A percentile compares a stretch with the other conserved stretches of the same genome.
Evolutionary conservation across 805 yeast species (phyloP).

Genomic region (Wickerhamiella australiensis): DNA sequence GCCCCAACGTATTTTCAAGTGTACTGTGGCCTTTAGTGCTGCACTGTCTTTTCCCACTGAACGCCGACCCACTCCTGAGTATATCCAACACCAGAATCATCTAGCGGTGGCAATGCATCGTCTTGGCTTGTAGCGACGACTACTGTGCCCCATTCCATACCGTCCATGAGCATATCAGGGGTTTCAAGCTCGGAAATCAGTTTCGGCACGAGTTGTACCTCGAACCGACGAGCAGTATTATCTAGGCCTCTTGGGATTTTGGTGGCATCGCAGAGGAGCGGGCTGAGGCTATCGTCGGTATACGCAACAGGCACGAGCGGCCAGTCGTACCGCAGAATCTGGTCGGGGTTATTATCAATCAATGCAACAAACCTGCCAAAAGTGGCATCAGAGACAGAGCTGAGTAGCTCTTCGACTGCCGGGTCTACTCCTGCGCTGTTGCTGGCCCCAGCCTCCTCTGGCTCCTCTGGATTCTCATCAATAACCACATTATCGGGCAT

Average conservation of each 20-base stretch:
- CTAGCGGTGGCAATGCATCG: constrained; percentile 46
- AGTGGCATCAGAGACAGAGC: constrained; percentile 42
- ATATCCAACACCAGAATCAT: constrained; percentile 61
- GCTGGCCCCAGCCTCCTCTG: constrained; percentile 31
- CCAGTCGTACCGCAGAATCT: constrained; percentile 73
- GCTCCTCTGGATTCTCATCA: constrained; percentile 27
- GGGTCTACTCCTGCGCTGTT: constrained; percentile 11
- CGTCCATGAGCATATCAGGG: constrained; percentile 40
- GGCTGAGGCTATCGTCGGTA: constrained; percentile 46
- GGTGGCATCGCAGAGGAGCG: constrained; percentile 32
- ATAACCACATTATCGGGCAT: constrained; percentile 38
- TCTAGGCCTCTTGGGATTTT: constrained; percentile 57
- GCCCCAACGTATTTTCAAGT: too few species aligned
- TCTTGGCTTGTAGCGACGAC: constrained; percentile 64
- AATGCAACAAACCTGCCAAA: constrained; percentile 69
- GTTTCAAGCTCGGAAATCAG: constrained; percentile 70
- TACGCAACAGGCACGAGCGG: constrained; percentile 71
- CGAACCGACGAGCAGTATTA: constrained; percentile 42
- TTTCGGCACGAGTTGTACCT: constrained; percentile 90
- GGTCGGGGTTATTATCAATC: constrained; percentile 72
- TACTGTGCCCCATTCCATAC: constrained; percentile 98
- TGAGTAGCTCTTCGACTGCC: constrained; percentile 24
- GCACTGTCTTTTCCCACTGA: constrained; percentile 56
- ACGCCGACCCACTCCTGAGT: constrained; percentile 72
- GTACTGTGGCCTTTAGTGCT: too few species aligned